phyloP scores from a whole-genome alignment of 495 filamentous ascomycete genomes.

The Penicillium chermesinum region DNA sequence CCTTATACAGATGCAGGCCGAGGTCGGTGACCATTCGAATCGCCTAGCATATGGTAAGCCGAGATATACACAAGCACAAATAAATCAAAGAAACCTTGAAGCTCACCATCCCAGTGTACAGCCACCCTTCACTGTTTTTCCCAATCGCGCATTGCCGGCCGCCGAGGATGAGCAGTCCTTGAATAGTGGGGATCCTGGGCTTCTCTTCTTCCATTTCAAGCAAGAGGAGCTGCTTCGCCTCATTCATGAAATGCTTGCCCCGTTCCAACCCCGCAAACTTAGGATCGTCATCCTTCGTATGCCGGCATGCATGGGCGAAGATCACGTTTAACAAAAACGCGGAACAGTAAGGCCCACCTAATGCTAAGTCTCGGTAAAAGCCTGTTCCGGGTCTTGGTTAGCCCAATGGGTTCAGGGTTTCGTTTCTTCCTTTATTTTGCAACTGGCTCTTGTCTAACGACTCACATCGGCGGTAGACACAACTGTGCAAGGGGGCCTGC shows the following conservation, averaged over 20 bases:
- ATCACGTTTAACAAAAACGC: slow-evolving; percentile 10
- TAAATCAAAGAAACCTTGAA: neutral
- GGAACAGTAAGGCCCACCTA: slow-evolving; percentile 9
- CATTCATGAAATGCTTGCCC: slow-evolving; percentile 2
- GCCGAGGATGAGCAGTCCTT: slow-evolving; percentile 7
- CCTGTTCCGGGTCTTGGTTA: neutral
- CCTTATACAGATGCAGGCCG: slow-evolving; percentile 4
- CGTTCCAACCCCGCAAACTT: slow-evolving; percentile 3
- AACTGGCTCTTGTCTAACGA: neutral
- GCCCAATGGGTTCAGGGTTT: too few species aligned
- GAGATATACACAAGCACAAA: neutral
- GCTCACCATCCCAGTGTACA: slow-evolving; percentile 13
- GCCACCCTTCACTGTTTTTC: slow-evolving; percentile 13
- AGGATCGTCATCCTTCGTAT: slow-evolving; percentile 8
- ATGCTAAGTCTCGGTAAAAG: slow-evolving; percentile 9
- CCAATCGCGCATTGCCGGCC: slow-evolving; percentile 11
- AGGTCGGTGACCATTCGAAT: slow-evolving; percentile 10
- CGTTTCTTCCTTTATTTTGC: neutral
- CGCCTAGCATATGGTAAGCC: neutral
- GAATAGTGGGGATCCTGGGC: slow-evolving; percentile 8
- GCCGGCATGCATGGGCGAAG: slow-evolving; percentile 10
- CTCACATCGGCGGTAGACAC: slow-evolving; percentile 11
- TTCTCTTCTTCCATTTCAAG: slow-evolving; percentile 9
- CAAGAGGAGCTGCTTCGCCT: slow-evolving; percentile 5
- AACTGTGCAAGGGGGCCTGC: slow-evolving; percentile 12